A percentile compares a stretch with the other conserved stretches of the same genome.
phyloP scores from a whole-genome alignment of 139 green algal genomes.

The Tetraselmis chui region DNA sequence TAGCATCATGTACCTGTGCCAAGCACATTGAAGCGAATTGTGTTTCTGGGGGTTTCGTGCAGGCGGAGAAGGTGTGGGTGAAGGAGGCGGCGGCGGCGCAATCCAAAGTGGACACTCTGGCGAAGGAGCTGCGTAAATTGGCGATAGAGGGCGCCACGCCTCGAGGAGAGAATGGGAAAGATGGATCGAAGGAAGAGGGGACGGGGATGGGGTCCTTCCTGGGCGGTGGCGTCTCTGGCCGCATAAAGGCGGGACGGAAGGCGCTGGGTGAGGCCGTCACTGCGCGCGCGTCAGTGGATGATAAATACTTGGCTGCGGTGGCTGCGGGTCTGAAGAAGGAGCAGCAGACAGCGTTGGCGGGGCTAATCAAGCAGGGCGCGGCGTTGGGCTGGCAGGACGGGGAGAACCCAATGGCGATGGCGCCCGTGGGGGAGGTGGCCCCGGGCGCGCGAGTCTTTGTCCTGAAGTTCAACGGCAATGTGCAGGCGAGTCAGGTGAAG shows the following conservation, averaged over 20 bases:
- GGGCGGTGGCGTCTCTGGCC: neutral
- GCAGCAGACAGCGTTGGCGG: neutral
- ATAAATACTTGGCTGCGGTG: slow-evolving; percentile 15
- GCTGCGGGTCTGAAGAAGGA: neutral
- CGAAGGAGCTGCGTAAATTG: neutral
- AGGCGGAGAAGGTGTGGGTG: slow-evolving; percentile 6
- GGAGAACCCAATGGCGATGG: neutral
- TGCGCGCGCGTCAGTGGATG: neutral
- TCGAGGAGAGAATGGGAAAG: neutral
- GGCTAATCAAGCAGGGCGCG: neutral
- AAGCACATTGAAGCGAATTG: no score
- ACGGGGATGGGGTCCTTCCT: neutral
- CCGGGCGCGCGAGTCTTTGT: slow-evolving; percentile 15
- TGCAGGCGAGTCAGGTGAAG: slow-evolving; percentile 15
- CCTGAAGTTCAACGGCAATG: slow-evolving; percentile 16
- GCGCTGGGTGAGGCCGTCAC: slow-evolving; percentile 2
- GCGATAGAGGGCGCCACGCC: neutral
- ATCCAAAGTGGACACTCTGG: neutral
- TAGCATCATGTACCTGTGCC: no score
- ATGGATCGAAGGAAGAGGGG: neutral
- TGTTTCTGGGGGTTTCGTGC: no score
- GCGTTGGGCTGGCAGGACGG: neutral
- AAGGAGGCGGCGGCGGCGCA: neutral
- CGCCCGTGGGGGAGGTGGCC: neutral
- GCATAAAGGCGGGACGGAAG: neutral